phyloP scores from a whole-genome alignment of 2,329 filamentous ascomycete species.

The Hypoxylon sp. region DNA sequence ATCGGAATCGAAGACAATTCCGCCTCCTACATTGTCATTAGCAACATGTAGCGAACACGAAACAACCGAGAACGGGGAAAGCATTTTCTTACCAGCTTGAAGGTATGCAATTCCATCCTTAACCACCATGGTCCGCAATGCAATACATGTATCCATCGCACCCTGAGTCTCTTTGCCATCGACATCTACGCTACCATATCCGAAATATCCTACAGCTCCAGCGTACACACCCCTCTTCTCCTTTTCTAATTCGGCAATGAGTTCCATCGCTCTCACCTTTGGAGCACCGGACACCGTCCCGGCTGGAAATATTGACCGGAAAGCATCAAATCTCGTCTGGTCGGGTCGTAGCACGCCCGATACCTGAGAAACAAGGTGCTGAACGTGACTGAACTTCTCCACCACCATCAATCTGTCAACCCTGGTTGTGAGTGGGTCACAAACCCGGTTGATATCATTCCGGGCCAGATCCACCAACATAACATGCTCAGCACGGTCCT shows the following conservation, averaged over 20 bases:
- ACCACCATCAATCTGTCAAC: slow-evolving; percentile 96
- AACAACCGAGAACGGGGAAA: background rate
- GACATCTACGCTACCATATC: slow-evolving; percentile 79
- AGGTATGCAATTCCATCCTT: slow-evolving; percentile 94
- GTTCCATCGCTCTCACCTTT: slow-evolving; percentile 96
- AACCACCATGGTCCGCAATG: slow-evolving; percentile 90
- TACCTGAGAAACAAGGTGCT: slow-evolving; percentile 96
- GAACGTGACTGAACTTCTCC: slow-evolving; percentile 95
- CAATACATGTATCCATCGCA: slow-evolving; percentile 89
- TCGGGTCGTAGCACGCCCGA: slow-evolving; percentile 86
- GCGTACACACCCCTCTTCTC: slow-evolving; percentile 98
- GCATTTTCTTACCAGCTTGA: slow-evolving; percentile 71
- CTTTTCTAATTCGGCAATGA: slow-evolving; percentile 92
- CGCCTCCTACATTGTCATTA: slow-evolving; percentile 69
- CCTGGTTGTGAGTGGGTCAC: slow-evolving; percentile 87
- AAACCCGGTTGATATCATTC: slow-evolving; percentile 97
- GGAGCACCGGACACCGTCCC: slow-evolving; percentile 96
- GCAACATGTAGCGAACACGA: background rate
- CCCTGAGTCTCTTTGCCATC: slow-evolving; percentile 77
- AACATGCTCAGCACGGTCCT: slow-evolving; percentile 94
- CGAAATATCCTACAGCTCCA: slow-evolving; percentile 96
- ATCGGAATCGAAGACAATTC: slow-evolving; percentile 95
- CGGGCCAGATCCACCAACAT: slow-evolving; percentile 97
- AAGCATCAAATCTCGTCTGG: slow-evolving; percentile 93
- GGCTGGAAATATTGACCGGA: slow-evolving; percentile 95